Base-by-base conservation (phyloP, 2,329 filamentous ascomycete species). In the Talaromyces sp. region DNA sequence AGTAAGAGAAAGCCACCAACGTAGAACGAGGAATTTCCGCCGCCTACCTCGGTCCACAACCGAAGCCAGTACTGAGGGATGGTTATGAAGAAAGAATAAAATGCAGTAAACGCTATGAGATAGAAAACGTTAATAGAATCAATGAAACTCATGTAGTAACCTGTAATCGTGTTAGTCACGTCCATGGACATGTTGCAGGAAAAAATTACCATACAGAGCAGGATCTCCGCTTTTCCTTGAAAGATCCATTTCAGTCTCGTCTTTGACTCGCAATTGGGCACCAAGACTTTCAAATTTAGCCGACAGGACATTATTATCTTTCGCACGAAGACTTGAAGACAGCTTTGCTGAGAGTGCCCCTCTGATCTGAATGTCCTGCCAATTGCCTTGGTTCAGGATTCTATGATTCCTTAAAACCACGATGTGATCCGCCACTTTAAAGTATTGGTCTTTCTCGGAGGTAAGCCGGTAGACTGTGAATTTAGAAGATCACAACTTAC, bases 61-160 rank as follows among this genome's bases (percentile, higher is more conserved):
- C 24, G 53, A 31, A 60, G 54, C 58, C 53, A 56, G 54, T 60
- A 60, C n/a, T 56, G 58, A 5, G 58, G 54, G 12, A 50, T 17
- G 14, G 32, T 56, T 11, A 60, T 43, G 41, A 56, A 60, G 26
- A 60, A 60, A 8, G 58, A 51, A 48, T 60, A 60, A 17, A 26
- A 24, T 1, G 48, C 35, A 7, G 58, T 60, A 29, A n/a, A 24
- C 12, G 21, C 9, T 27, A 53, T 11, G 14, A 60, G 19, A 11
- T 56, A 6, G 10, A 35, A n/a, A 19, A 60, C 12, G 17, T 43
- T 56, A 6, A 1, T 21, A 7, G 7, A 19, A 29, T 43, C 54
- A 53, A 60, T 43, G 32, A 52, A 56, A 26, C 46, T 11, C 9
- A 60, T 51, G 10, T 60, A 60, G 53, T 60, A 56, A n/a, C 53